phyloP scores from a whole-genome alignment of 2,329 filamentous ascomycete genomes.

The Xylaria sp. region DNA sequence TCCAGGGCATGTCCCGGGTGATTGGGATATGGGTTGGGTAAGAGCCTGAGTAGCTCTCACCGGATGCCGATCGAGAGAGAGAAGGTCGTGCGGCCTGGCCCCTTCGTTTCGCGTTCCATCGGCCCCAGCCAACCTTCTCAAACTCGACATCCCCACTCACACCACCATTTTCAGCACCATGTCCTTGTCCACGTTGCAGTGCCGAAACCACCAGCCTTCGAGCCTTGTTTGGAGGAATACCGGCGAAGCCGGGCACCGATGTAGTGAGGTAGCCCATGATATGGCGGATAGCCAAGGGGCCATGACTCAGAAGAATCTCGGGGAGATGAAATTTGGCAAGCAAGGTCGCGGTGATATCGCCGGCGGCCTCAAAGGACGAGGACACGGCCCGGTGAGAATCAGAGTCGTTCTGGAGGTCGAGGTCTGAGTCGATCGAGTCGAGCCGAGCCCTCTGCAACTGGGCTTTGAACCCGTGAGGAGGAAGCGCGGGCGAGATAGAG shows the following conservation, averaged over 20 bases:
- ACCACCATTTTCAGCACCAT: constrained; percentile 63
- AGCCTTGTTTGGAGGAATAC: constrained; percentile 87
- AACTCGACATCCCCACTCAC: constrained; percentile 77
- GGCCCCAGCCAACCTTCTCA: constrained; percentile 96
- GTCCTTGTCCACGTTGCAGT: constrained; percentile 70
- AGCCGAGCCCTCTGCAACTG: constrained; percentile 65
- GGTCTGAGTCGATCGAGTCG: constrained; percentile 79
- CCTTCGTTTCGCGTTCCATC: constrained; percentile 85
- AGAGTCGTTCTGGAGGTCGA: constrained; percentile 77
- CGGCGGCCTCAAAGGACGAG: constrained; percentile 70
- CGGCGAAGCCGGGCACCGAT: constrained; percentile 88
- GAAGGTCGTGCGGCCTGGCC: constrained; percentile 61
- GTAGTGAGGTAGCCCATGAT: constrained; percentile 95
- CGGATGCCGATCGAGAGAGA: constrained; percentile 49
- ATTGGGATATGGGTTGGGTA: constrained; percentile 64
- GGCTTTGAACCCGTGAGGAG: constrained; percentile 78
- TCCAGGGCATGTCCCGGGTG: constrained; percentile 50
- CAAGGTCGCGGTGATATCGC: constrained; percentile 82
- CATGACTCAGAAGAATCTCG: constrained; percentile 86
- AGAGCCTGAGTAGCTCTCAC: constrained; percentile 48
- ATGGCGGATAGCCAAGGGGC: constrained; percentile 90
- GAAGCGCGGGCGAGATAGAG: constrained; percentile 88
- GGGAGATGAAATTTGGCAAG: constrained; percentile 90
- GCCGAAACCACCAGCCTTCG: constrained; percentile 90
- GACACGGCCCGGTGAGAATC: constrained; percentile 55